phyloP scores from a whole-genome alignment of 1,139 yeast genomes.

The Debaryomyces sp. region DNA sequence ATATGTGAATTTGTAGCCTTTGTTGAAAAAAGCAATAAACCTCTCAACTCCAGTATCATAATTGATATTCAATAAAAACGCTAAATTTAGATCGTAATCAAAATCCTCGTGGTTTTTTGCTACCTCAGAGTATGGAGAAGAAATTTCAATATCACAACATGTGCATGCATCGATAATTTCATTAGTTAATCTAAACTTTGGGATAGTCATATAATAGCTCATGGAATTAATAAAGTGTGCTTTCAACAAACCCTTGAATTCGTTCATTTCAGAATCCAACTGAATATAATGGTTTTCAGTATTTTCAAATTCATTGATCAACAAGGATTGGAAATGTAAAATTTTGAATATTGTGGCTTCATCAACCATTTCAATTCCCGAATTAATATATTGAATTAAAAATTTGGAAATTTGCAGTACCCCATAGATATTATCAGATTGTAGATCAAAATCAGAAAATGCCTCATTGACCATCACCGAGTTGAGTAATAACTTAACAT shows the following conservation, averaged over 20 bases:
- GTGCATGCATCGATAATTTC: conserved; percentile 25
- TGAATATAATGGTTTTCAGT: conserved; percentile 51
- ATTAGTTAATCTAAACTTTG: conserved; percentile 16
- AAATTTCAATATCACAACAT: conserved; percentile 13
- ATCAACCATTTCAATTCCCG: conserved; percentile 11
- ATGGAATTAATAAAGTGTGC: conserved; percentile 19
- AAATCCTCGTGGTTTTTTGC: conserved; percentile 5
- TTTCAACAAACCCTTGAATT: conserved; percentile 27
- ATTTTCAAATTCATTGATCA: conserved; percentile 55
- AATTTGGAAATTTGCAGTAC: conserved; percentile 28
- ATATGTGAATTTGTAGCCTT: conserved; percentile 33
- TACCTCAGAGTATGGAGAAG: neutral
- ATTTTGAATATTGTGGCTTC: conserved; percentile 22
- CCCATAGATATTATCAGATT: conserved; percentile 40
- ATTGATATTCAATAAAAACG: conserved; percentile 32
- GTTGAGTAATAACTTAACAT: conserved; percentile 27
- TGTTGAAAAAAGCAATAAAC: conserved; percentile 30
- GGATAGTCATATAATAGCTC: conserved; percentile 2
- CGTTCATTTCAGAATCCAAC: conserved; percentile 36
- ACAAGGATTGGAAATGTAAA: conserved; percentile 37
- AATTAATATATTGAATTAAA: conserved; percentile 22
- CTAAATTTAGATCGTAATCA: conserved; percentile 28
- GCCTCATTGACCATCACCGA: conserved; percentile 34
- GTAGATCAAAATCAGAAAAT: conserved; percentile 31
- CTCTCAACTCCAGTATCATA: conserved; percentile 28